Evolutionary conservation across 495 filamentous ascomycete species (phyloP), one percentile per base, ranked within the genome.

Genomic region (Collariella sp.): DNA sequence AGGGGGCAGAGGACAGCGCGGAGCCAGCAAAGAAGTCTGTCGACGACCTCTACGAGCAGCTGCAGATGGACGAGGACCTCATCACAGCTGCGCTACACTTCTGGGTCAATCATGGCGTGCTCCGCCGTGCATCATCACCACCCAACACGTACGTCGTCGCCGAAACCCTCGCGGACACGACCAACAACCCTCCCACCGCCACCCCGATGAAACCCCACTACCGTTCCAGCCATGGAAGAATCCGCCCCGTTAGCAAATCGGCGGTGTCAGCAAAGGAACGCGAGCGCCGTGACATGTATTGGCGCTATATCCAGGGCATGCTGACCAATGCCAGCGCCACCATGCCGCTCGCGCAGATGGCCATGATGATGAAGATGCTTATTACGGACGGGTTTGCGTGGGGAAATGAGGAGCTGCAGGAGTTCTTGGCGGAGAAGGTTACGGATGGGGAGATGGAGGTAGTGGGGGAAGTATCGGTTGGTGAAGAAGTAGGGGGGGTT

Each of bases 271-370:
- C 71, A 33, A 73, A 77, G 36, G 79, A 82, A 13, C 78, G 77
- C 65, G 88, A 94, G 72, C 91, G 90, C 63, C 85, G 85, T 45
- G 79, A 80, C 48, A 76, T 95, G 35, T 94, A 95, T 71, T 87
- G 84, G 83, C 83, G 88, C 64, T 96, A 93, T 64, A 88, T 99
- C 54, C 74, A 87, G 46, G 88, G 87, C 42, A 96, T 99, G 91
- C 72, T 99, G 70, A 97, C 87, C 54, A 96, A 97, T 66, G 79
- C 85, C 54, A 87, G 86, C 6, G 71, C 83, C 26, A 62, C 70
- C 29, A 94, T 95, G 86, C 81, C 85, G 43, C 64, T 88, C 56
- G 78, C 79, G 62, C 82, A 87, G 69, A 91, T 98, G 54, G 76
- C 83, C 5, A 91, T 91, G 85, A 95, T 97, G 88, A 73, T 98